Conservation (phyloP, 2,329 filamentous ascomycete genomes). For the Aspergillus puulaauensis region DNA sequence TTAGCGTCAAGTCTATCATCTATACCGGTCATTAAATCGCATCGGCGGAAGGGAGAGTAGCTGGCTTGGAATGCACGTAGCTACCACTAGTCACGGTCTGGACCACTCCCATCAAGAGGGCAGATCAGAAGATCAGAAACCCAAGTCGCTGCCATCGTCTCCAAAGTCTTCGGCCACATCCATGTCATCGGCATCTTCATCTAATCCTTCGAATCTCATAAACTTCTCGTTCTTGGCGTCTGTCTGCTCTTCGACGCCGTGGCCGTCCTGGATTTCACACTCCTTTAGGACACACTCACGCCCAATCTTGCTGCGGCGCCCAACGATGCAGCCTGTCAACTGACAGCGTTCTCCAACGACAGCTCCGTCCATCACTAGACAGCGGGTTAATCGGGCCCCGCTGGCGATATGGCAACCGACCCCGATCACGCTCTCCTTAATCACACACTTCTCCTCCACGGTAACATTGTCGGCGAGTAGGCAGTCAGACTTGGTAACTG, state of each 20-base stretch:
- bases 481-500: conserved; percentile 77
- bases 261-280: conserved; percentile 86
- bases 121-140: background rate
- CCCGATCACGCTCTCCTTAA: conserved; percentile 89
- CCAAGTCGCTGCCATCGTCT: conserved; percentile 11
- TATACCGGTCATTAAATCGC: conserved; percentile 5
- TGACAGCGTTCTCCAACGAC: conserved; percentile 81
- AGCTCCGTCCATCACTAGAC: conserved; percentile 88
- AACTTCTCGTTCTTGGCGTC: conserved; percentile 64
- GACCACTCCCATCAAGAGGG: too few species aligned
- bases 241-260: conserved; percentile 77
- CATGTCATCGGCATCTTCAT: conserved; percentile 37
- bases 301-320: conserved; percentile 78
- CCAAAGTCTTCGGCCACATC: conserved; percentile 32
- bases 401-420: conserved; percentile 81
- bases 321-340: conserved; percentile 83
- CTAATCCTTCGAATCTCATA: conserved; percentile 52
- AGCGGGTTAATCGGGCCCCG: conserved; percentile 83
- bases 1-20: conserved; percentile 7
- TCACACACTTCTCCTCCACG: conserved; percentile 83
- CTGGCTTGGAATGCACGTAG: background rate
- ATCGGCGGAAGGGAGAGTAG: background rate
- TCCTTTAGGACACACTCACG: conserved; percentile 77
- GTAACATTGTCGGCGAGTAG: conserved; percentile 86
- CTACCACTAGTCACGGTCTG: background rate